Evolutionary conservation across 1,284 basidiomycete species (phyloP), one percentile per base, ranked within the genome.

Genomic region (Microbotryum lychnidis-dioicae): DNA sequence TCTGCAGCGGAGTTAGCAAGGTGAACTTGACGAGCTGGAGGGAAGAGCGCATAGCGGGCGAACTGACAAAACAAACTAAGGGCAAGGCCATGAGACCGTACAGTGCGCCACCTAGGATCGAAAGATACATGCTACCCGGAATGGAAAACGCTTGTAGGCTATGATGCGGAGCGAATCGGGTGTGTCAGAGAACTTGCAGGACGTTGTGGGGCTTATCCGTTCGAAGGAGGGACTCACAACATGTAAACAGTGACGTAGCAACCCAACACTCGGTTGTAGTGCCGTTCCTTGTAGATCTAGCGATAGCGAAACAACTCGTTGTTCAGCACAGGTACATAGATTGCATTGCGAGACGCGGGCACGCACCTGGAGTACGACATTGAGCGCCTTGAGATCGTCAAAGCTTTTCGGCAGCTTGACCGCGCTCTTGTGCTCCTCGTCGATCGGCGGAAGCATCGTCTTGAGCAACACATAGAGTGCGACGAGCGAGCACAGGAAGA

Each of bases 91-190:
- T 77, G 1, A 89, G 78, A 44, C 94, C 93, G 84, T 92, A 98
- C 7, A 97, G 86, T 0, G 94, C 94, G 37, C 94, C 94, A 16
- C 89, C 92, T 9, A 97, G 84, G 73, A 97, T 97, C 56, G 90
- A 91, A 63, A 98, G 83, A 75, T 98, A 98, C 93, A 97, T 97
- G 25, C 91, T 94, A 0, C 94, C 94, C 0, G 94, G 94, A 6
- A 98, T 82, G 2, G 90, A 92, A 76, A 97, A 98, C 0, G 92
- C 90, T 79, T 98, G 94, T 5, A 97, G 81, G 76, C 91, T 92
- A 73, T 20, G 54, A 60, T 8, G 10, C 49, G 42, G 46, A 14
- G 3, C n/a, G 4, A 21, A 6, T 2, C 2, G 48, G 47, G 60
- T 62, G 59, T 18, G 23, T 27, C 31, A 46, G 58, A 27, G 4